A percentile compares a stretch with the other conserved stretches of the same genome.
Conservation (phyloP, 2,329 filamentous ascomycete species). For the Fusarium sp. region DNA sequence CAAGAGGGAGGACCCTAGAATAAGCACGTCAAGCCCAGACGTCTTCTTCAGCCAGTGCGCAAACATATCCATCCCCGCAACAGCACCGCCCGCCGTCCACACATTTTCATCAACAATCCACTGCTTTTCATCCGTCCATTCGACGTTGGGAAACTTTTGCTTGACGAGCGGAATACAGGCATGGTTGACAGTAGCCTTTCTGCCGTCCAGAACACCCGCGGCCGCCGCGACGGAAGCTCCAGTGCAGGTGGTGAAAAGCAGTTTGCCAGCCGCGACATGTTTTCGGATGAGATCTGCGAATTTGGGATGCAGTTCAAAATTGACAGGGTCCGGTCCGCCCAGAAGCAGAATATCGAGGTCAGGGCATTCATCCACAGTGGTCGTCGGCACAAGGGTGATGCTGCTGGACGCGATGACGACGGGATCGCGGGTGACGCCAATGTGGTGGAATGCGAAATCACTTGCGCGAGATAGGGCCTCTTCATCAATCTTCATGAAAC, state of each 20-base stretch:
- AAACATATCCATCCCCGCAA: slow-evolving; percentile 61
- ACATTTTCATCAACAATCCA: slow-evolving; percentile 61
- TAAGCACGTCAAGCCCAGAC: slow-evolving; percentile 50
- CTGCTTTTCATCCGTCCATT: slow-evolving; percentile 58
- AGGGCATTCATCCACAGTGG: slow-evolving; percentile 52
- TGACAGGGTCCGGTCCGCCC: slow-evolving; percentile 49
- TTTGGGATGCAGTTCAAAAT: slow-evolving; percentile 48
- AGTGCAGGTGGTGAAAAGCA: slow-evolving; percentile 55
- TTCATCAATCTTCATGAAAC: slow-evolving; percentile 34
- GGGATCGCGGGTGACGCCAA: slow-evolving; percentile 50
- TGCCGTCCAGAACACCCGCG: slow-evolving; percentile 58
- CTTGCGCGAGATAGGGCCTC: slow-evolving; percentile 43
- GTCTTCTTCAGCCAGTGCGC: slow-evolving; percentile 56
- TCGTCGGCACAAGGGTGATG: slow-evolving; percentile 47
- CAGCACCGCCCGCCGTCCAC: slow-evolving; percentile 60
- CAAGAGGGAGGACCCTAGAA: slow-evolving; percentile 20
- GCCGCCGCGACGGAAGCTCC: slow-evolving; percentile 50
- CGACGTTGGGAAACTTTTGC: slow-evolving; percentile 54
- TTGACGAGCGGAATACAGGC: slow-evolving; percentile 48
- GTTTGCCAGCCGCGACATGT: slow-evolving; percentile 54
- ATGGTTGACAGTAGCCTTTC: slow-evolving; percentile 59
- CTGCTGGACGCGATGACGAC: slow-evolving; percentile 29
- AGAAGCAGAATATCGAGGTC: slow-evolving; percentile 55
- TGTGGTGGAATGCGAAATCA: slow-evolving; percentile 53
- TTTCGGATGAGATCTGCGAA: slow-evolving; percentile 50